A percentile compares a stretch with the other conserved stretches of the same genome.
These are phyloP conservation scores for Ceratobasidium theobromae DNA, from an alignment of 1,284 basidiomycete species.

Conservation along the genomic window DNA sequence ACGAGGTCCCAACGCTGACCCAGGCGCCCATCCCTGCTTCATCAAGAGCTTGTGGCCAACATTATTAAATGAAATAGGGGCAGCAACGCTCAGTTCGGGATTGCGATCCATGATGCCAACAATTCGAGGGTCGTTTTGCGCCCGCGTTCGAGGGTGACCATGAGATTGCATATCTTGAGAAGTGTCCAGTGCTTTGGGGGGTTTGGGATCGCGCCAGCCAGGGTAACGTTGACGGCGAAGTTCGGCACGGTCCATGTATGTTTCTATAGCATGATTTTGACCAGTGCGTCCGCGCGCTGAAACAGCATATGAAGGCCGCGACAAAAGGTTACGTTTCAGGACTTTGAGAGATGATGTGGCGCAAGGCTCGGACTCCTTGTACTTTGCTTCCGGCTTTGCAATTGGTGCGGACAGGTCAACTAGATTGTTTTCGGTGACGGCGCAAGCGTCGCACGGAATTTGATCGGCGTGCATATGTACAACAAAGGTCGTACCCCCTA, in stretches of 20 bases:
- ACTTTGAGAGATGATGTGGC: background rate
- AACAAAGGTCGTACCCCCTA: constrained; percentile 68
- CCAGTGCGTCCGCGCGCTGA: background rate
- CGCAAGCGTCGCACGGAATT: constrained; percentile 63
- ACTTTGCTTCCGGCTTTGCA: background rate
- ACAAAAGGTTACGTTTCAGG: constrained; percentile 13
- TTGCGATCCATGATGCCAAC: background rate
- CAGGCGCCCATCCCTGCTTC: constrained; percentile 74
- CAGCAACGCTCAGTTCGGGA: background rate
- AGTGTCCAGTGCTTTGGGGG: constrained; percentile 5
- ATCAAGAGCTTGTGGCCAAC: constrained; percentile 65
- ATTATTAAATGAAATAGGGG: constrained; percentile 56
- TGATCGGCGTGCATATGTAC: constrained; percentile 61
- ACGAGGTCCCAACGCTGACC: constrained; percentile 54
- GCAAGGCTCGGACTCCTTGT: background rate
- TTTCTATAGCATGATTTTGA: background rate
- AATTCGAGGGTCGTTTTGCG: constrained; percentile 41
- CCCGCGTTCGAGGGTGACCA: constrained; percentile 34
- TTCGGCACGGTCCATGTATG: constrained; percentile 33
- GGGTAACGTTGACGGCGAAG: constrained; percentile 28
- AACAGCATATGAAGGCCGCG: constrained; percentile 1
- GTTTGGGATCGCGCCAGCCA: constrained; percentile 26
- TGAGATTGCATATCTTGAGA: constrained; percentile 35
- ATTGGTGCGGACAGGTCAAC: constrained; percentile 42
- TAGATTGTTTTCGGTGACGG: constrained; percentile 51